Evolutionary conservation across 352 stramenopile genomes (phyloP).

Genomic region (Phytopythium chamaehyphon): DNA sequence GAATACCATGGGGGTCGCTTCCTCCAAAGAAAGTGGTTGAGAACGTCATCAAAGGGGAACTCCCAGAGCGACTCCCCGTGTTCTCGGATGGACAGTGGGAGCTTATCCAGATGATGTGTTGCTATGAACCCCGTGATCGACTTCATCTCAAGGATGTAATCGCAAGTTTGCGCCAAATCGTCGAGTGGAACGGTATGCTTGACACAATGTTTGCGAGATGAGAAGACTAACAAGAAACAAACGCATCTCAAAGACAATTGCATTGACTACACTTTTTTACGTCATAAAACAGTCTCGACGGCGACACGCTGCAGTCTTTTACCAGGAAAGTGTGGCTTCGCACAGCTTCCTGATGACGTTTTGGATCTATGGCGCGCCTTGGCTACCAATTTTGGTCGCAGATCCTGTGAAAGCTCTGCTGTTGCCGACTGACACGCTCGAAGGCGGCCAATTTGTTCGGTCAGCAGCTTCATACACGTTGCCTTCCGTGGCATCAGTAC

Average conservation of each 20-base stretch:
- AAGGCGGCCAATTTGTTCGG: constrained; percentile 36
- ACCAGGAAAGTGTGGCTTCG: constrained; percentile 40
- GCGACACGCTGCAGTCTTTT: constrained; percentile 43
- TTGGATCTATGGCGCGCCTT: neutral
- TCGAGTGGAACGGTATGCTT: constrained; percentile 1
- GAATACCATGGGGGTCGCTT: constrained; percentile 1
- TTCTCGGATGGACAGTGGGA: constrained; percentile 21
- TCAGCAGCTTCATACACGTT: constrained; percentile 66
- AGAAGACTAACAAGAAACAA: too few relatives aligned
- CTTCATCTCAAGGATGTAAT: constrained; percentile 18
- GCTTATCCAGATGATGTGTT: constrained; percentile 28
- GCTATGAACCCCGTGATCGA: constrained; percentile 14
- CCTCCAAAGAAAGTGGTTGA: neutral
- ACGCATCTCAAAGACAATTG: too few relatives aligned
- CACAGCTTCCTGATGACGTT: neutral
- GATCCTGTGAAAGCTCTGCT: neutral
- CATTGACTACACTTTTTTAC: too few relatives aligned
- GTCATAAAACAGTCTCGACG: constrained; percentile 5
- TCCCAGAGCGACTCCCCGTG: constrained; percentile 12
- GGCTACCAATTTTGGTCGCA: too few relatives aligned
- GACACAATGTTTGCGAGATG: neutral
- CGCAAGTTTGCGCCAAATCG: constrained; percentile 12
- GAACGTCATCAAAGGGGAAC: neutral
- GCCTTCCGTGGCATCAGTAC: constrained; percentile 41
- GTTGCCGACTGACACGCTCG: neutral